Percentiles rank a stretch among this genome's conserved stretches.
Conservation (phyloP, 495 filamentous ascomycete species). For the Daldinia grandis region DNA sequence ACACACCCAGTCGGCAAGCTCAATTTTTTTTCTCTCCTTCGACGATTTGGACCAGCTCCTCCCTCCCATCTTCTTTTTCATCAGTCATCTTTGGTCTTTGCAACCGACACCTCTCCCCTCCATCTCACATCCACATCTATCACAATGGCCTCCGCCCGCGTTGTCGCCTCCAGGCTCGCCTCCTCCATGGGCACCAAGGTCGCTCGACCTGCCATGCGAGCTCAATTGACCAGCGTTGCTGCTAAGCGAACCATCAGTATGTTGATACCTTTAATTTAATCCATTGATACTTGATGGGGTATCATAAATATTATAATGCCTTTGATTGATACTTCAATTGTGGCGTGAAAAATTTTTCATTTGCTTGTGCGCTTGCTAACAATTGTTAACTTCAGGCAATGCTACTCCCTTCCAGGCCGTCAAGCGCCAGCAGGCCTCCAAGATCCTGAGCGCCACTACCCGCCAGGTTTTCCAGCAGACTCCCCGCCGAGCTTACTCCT, state of each 20-base stretch:
- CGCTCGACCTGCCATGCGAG: constrained; percentile 72
- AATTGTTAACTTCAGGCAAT: constrained; percentile 45
- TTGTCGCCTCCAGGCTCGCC: constrained; percentile 71
- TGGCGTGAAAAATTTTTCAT: constrained; percentile 21
- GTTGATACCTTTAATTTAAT: constrained; percentile 35
- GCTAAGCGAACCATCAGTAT: constrained; percentile 75
- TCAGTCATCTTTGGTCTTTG: constrained; percentile 47
- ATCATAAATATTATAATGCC: constrained; percentile 13
- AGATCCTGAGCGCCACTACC: constrained; percentile 70
- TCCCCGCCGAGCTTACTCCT: constrained; percentile 75
- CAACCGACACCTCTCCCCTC: constrained; percentile 51
- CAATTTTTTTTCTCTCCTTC: constrained; percentile 45
- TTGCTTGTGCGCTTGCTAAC: constrained; percentile 41
- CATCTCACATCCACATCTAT: constrained; percentile 54
- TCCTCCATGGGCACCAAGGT: constrained; percentile 78
- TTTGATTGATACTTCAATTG: constrained; percentile 17
- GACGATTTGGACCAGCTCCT: constrained; percentile 43
- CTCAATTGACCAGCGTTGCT: constrained; percentile 63
- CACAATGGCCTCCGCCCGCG: constrained; percentile 78
- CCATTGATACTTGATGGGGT: constrained; percentile 13
- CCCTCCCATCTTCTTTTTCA: constrained; percentile 43
- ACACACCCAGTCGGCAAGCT: constrained; percentile 52
- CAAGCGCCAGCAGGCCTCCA: constrained; percentile 72
- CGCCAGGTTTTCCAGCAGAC: constrained; percentile 70
- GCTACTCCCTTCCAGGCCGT: constrained; percentile 65